Evolutionary conservation across 163 green algal species (phyloP), one percentile per base, ranked within the genome.

Genomic region (Prototheca wickerhamii): DNA sequence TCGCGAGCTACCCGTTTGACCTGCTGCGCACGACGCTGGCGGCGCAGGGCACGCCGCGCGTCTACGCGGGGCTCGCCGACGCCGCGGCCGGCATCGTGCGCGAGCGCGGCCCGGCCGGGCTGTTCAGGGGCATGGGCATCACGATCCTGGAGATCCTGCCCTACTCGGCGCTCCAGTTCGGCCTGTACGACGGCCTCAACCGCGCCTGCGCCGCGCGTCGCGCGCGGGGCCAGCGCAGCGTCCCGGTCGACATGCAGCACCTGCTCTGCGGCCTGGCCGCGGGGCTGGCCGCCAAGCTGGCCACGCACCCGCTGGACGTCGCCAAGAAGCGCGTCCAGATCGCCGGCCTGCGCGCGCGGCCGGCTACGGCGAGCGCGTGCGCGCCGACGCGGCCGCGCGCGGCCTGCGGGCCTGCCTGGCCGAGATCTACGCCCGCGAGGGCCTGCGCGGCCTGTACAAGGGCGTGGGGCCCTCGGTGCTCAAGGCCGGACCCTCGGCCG

Each of bases 141-240:
- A 99, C 93, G 0, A 71, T 99, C 7, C 46, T 97, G 25, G 91
- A 99, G 73, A 98, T 98, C 63, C 85, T 99, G 53, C 93, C 93
- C 2, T 98, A 98, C 65, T 85, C 92, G 15, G 91, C 90, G 2
- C 70, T 99, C 50, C 91, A 96, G 66, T 97, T 97, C 69, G 87
- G 87, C 32, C 33, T 85, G 30, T 96, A 95, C 51, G 89, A 95
- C 58, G 69, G 43, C 4, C 80, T 92, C 35, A 87, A 69, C 30
- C 32, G 29, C 28, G 66, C 69, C 20, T 77, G 61, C 52, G 34
- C 20, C 26, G 26, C n/a, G 25, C 28, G 52, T n/a, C 17, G n/a
- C n/a, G 57, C 34, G 18, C 34, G n/a, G n/a, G 4, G 12, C 3
- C 20, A 4, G 5, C 3, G 3, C n/a, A 2, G 4, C 2, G 12